phyloP scores from a whole-genome alignment of 2,329 filamentous ascomycete species.

The Thielaviopsis cerberus region DNA sequence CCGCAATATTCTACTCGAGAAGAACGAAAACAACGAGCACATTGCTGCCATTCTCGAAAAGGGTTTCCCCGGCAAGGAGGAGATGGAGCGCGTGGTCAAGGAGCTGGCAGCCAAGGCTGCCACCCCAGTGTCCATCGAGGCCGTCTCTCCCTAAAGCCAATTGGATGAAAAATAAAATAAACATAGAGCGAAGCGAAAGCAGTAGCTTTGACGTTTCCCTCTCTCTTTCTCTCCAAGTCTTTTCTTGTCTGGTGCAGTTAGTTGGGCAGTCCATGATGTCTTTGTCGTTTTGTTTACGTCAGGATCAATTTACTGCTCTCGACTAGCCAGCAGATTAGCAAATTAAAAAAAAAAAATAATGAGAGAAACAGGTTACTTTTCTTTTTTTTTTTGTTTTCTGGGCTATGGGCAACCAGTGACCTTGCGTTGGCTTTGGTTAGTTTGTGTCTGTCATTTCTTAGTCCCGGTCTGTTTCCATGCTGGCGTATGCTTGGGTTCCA shows the following conservation, averaged over 20 bases:
- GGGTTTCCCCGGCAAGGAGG: slow-evolving; percentile 23
- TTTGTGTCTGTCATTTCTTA: background rate
- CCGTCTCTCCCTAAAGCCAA: background rate
- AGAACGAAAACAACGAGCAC: slow-evolving; percentile 47
- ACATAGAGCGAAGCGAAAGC: background rate
- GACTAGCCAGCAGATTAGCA: background rate
- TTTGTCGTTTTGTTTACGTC: slow-evolving; percentile 1
- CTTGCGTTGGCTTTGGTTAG: background rate
- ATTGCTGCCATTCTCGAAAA: slow-evolving; percentile 30
- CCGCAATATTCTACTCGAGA: slow-evolving; percentile 63
- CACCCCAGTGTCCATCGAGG: background rate
- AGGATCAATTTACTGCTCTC: background rate
- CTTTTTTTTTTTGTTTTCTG: background rate
- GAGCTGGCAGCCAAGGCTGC: background rate
- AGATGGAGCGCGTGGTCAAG: slow-evolving; percentile 1
- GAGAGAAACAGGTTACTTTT: background rate
- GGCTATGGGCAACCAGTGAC: background rate
- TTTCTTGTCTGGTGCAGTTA: background rate
- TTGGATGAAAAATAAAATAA: background rate
- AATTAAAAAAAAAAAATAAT: background rate
- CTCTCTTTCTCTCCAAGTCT: background rate
- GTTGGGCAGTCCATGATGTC: background rate
- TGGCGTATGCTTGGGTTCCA: background rate
- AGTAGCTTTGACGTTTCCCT: background rate
- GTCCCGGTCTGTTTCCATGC: background rate